Evolutionary conservation across 257 asterid species (phyloP).

Genomic region (Solanum medicagineum): DNA sequence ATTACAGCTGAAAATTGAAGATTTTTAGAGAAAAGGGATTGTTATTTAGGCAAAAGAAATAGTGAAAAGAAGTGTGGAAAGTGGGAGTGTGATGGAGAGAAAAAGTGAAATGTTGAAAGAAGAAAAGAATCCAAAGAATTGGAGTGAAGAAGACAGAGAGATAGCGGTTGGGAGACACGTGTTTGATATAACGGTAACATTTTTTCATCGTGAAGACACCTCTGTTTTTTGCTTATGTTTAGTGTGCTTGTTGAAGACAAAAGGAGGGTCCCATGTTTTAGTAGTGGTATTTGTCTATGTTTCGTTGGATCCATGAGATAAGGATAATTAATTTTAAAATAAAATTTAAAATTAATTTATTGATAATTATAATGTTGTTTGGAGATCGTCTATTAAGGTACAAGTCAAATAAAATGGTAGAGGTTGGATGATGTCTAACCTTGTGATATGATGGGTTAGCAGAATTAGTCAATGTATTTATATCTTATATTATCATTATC

Average conservation of each 20-base stretch:
- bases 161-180: conserved; percentile 14
- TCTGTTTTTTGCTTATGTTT: background rate
- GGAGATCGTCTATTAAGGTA: no score
- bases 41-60: background rate
- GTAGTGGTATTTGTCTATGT: background rate
- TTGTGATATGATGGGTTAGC: accelerated
- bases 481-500: no score
- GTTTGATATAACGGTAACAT: conserved; percentile 56
- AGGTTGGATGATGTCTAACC: no score
- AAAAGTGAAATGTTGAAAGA: background rate
- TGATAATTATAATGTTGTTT: no score
- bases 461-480: no score
- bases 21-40: background rate
- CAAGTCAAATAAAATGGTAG: no score
- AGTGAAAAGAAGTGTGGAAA: background rate
- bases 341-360: no score
- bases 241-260: background rate
- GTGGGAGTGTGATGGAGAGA: background rate
- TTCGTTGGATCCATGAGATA: no score
- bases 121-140: conserved; percentile 35
- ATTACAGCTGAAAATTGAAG: background rate
- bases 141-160: conserved; percentile 30
- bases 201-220: background rate
- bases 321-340: no score
- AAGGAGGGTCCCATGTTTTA: background rate